Conservation (phyloP, 208 protist genomes). For the Trypanosoma cruzi region DNA sequence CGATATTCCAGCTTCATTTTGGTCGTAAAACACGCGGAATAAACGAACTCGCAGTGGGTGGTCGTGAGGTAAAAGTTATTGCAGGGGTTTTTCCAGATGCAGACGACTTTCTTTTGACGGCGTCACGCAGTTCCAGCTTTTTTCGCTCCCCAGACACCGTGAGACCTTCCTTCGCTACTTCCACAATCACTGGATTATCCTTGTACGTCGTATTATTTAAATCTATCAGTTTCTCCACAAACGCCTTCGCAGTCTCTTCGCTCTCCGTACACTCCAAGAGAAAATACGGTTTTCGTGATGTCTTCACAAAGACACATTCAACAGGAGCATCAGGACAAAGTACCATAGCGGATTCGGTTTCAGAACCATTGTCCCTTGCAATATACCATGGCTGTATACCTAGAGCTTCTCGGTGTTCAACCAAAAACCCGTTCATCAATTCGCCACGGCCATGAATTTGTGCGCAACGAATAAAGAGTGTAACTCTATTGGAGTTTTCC, state of each 20-base stretch:
- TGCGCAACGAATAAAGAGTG: slow-evolving; percentile 70
- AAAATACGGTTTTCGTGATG: slow-evolving; percentile 80
- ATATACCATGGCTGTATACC: slow-evolving; percentile 49
- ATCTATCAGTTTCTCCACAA: slow-evolving; percentile 11
- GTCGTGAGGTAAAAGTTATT: slow-evolving; percentile 18
- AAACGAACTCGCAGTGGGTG: slow-evolving; percentile 34
- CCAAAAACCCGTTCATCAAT: slow-evolving; percentile 78
- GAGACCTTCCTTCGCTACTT: slow-evolving; percentile 41
- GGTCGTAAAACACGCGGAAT: slow-evolving; percentile 57
- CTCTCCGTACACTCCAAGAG: slow-evolving; percentile 61
- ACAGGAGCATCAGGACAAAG: slow-evolving; percentile 59
- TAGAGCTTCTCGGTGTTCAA: slow-evolving; percentile 38
- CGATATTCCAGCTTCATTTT: slow-evolving; percentile 20
- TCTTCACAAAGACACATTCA: slow-evolving; percentile 68
- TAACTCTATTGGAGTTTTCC: slow-evolving; percentile 19
- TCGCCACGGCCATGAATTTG: slow-evolving; percentile 63
- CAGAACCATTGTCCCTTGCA: background rate
- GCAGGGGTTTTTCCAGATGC: background rate
- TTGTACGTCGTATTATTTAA: slow-evolving; percentile 37
- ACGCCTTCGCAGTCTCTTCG: background rate
- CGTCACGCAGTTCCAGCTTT: slow-evolving; percentile 65
- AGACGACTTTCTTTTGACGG: slow-evolving; percentile 22
- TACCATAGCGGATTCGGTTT: background rate
- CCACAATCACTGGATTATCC: slow-evolving; percentile 50
- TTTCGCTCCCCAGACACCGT: slow-evolving; percentile 47